phyloP scores from a whole-genome alignment of 1,139 yeast genomes.

The Trichomonascaceae sp. region DNA sequence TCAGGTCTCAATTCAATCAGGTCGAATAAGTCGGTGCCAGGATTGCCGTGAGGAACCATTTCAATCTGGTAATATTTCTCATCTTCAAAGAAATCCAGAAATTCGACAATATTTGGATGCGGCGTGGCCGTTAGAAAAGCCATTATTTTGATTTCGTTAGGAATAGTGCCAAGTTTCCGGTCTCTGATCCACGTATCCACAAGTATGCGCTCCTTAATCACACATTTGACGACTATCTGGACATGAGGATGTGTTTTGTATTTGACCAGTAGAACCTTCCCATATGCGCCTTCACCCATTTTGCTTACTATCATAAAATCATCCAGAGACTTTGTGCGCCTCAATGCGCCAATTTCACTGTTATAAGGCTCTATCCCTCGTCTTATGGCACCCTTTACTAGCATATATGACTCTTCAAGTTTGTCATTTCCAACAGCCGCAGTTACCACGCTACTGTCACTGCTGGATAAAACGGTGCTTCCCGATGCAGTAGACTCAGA shows the following conservation, averaged over 20 bases:
- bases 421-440: background rate
- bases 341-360: constrained; percentile 27
- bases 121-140: constrained; percentile 61
- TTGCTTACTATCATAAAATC: constrained; percentile 68
- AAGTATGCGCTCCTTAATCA: constrained; percentile 82
- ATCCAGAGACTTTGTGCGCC: constrained; percentile 50
- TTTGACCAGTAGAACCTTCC: constrained; percentile 78
- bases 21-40: constrained; percentile 89
- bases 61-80: constrained; percentile 82
- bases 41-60: constrained; percentile 81
- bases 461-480: constrained; percentile 14
- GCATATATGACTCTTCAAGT: background rate
- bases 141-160: constrained; percentile 91
- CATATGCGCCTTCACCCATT: constrained; percentile 96
- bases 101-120: constrained; percentile 79
- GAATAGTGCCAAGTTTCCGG: constrained; percentile 82
- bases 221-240: constrained; percentile 74
- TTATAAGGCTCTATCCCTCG: constrained; percentile 1
- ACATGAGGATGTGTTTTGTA: constrained; percentile 50
- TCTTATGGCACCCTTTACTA: background rate
- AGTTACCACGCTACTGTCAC: background rate
- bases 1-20: constrained; percentile 76
- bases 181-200: constrained; percentile 98
- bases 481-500: constrained; percentile 4
- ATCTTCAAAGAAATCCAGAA: constrained; percentile 90